A percentile compares a stretch with the other conserved stretches of the same genome.
phyloP scores from a whole-genome alignment of 441 rosid genomes.

The Populus hybrid region DNA sequence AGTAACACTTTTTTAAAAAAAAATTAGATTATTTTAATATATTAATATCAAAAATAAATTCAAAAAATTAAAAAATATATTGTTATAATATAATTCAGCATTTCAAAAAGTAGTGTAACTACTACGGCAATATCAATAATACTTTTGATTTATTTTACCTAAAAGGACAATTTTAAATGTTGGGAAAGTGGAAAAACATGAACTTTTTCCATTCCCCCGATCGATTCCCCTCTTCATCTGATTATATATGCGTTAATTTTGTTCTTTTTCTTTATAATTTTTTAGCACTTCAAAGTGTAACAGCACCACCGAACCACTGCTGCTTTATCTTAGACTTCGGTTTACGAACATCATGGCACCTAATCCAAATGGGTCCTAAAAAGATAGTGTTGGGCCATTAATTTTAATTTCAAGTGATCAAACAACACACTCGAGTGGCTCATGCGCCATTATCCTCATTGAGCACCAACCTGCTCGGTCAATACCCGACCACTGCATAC shows the following conservation, averaged over 20 bases:
- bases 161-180: not conserved
- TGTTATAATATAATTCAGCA: no score
- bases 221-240: not conserved
- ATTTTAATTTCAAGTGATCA: not conserved
- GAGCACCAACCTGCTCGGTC: not conserved
- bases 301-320: no score
- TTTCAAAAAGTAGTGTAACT: no score
- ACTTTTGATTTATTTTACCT: not conserved
- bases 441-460: not conserved
- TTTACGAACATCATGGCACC: not conserved
- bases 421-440: not conserved
- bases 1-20: no score
- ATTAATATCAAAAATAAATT: no score
- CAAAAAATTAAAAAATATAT: no score
- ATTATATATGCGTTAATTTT: not conserved
- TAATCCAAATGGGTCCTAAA: not conserved
- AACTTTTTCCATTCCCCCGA: not conserved
- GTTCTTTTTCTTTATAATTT: not conserved
- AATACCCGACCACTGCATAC: constrained; percentile 2
- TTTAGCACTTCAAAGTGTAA: not conserved
- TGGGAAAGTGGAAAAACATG: not conserved
- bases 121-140: no score
- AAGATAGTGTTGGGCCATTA: not conserved
- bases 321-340: not conserved
- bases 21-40: no score